These are phyloP conservation scores for Diaporthe citri DNA, from an alignment of 2,329 filamentous ascomycete species.

Conservation along the genomic window DNA sequence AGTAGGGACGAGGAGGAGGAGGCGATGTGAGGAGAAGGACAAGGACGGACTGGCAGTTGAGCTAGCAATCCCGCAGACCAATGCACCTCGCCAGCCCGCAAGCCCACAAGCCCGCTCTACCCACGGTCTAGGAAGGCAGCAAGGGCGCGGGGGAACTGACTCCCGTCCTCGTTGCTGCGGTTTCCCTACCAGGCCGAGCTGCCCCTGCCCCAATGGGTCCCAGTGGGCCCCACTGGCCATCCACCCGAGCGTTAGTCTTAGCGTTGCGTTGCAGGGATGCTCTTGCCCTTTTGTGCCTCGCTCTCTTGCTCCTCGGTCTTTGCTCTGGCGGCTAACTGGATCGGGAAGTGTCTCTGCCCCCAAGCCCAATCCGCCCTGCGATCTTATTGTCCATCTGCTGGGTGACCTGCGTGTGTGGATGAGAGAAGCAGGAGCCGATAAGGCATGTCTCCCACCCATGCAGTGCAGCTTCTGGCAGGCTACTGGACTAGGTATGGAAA, in stretches of 20 bases:
- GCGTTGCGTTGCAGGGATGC: slow-evolving; percentile 4
- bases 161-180: slow-evolving; percentile 24
- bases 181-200: slow-evolving; percentile 19
- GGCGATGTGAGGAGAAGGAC: slow-evolving; percentile 15
- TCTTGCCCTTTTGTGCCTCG: neutral
- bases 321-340: neutral
- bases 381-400: neutral
- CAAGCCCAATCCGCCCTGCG: neutral
- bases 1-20: neutral
- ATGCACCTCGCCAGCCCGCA: neutral
- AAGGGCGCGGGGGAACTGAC: slow-evolving; percentile 21
- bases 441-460: neutral
- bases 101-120: slow-evolving; percentile 3
- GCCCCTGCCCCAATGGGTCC: neutral
- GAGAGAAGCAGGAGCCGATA: neutral
- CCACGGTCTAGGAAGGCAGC: slow-evolving; percentile 13
- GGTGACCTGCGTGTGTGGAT: neutral
- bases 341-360: neutral
- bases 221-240: neutral
- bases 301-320: neutral
- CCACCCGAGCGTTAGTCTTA: slow-evolving; percentile 18
- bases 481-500: neutral
- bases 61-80: neutral
- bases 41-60: slow-evolving; percentile 15
- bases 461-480: neutral